Evolutionary conservation across 257 asterid genomes (phyloP), one percentile per base, ranked within the genome.

Genomic region (Leonotis leonurus): DNA sequence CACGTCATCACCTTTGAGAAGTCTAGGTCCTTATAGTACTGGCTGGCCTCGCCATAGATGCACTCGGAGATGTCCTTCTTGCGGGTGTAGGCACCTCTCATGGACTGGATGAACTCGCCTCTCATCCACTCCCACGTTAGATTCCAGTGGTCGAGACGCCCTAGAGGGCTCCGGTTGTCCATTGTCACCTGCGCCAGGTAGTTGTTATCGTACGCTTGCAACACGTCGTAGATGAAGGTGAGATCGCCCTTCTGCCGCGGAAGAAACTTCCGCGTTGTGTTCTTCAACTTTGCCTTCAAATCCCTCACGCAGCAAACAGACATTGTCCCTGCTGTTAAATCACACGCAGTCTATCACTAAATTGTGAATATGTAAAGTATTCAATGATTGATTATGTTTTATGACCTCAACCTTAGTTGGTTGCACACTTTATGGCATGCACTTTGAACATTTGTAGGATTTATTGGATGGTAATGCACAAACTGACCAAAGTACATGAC

Each of bases 61-160:
- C 87, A 87, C 0, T 67, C 80, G 1, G 82, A 70, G 18, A 71
- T 60, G 8, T 85, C 90, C 39, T 45, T 81, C 30, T 55, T 65
- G 44, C 70, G 84, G 6, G 85, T 69, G 60, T 77, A 75, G 0
- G 90, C 94, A 36, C 94, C 95, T 35, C 51, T 73, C 89, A 87
- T 84, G 1, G 56, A 21, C 48, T 65, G 25, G 6, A 85, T 78
- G 68, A 84, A 87, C 69, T 85, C 90, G 12, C 75, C 80, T 26
- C 85, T 68, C 96, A 77, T 85, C 94, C 94, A 85, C 24, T 87
- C 81, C 85, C 94, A 85, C 4, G 91, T 85, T 50, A 88, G 54
- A 35, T 88, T 88, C 94, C 91, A 88, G 6, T 80, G 87, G 58
- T 88, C 96, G 1, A 85, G 79, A 41, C 89, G 75, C 9, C 96